Base-by-base conservation (phyloP, 1,284 basidiomycete species). In the Trichosporon sp. region DNA sequence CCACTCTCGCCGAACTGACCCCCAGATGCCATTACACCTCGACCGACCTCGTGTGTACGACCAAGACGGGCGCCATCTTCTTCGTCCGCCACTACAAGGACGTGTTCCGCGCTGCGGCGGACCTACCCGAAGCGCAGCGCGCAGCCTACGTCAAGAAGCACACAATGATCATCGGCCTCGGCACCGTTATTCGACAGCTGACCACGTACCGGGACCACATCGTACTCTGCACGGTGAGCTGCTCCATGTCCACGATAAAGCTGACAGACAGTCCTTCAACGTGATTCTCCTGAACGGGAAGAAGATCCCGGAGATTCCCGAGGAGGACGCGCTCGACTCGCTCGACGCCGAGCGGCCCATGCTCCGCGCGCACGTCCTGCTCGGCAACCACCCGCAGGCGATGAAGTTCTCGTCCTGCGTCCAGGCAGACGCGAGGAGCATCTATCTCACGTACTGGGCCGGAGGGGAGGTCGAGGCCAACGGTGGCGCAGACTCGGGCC, bases 401-500 rank as follows among this genome's bases (percentile, higher is more conserved):
- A 67, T 77, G 31, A 64, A 70, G 31, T 65, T 72, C 42, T 69
- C 75, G 25, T 75, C 74, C 3, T 78, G 77, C 58, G 67, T 80
- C 12, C 78, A 80, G 68, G 72, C 77, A 25, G 77, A 79, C 66
- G 66, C 71, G 3, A 67, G 72, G 7, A 73, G 70, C 11, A 69
- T 80, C 11, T 78, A 78, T 66, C 44, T 75, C 32, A 73, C 72
- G 1, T 78, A 77, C 70, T 75, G 73, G 72, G 75, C 76, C 9
- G 53, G 72, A 8, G 74, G 73, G 1, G 75, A 75, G 66, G 44
- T 51, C 31, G 67, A 68, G 9, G 66, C 51, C 13, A 44, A 9
- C 2, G 44, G 38, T 1, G 47, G 56, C n/a, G 27, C 23, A 3
- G 13, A 47, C 3, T 38, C 67, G 9, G 68, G 69, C 12, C 69